phyloP scores from a whole-genome alignment of 2,329 filamentous ascomycete genomes.

The Rhynchosporium secalis region DNA sequence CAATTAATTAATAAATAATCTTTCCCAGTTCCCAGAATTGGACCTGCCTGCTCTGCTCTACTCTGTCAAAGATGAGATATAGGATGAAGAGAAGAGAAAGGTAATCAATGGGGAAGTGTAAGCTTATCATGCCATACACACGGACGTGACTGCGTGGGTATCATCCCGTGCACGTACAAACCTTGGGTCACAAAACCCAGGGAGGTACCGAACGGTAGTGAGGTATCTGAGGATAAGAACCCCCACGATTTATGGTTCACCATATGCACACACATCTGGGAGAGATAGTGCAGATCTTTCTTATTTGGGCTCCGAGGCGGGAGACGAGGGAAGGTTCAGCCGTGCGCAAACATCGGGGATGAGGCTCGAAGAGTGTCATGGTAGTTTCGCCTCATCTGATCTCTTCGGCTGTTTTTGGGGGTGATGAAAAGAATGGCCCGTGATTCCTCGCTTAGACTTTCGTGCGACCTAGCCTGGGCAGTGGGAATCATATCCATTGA shows the following conservation, averaged over 20 bases:
- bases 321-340: constrained; percentile 4
- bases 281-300: background rate
- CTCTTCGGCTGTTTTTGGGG: background rate
- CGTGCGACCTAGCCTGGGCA: too few relatives aligned
- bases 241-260: background rate
- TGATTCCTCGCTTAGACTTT: too few relatives aligned
- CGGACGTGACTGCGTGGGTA: background rate
- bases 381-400: constrained; percentile 17
- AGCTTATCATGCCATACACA: constrained; percentile 3
- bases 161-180: too few relatives aligned
- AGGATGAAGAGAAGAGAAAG: background rate
- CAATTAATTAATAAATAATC: background rate
- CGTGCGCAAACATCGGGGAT: background rate
- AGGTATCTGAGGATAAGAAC: too few relatives aligned
- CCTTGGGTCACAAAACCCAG: too few relatives aligned
- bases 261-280: background rate
- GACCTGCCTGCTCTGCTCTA: background rate
- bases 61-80: background rate
- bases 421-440: background rate
- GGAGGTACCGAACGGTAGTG: too few relatives aligned
- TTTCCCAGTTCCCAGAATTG: constrained; percentile 11
- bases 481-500: too few relatives aligned
- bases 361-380: constrained; percentile 10
- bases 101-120: background rate
- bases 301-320: background rate